A percentile compares a stretch with the other conserved stretches of the same genome.
Conservation (phyloP, 345 rosid species). For the Gossypium longicalyx region DNA sequence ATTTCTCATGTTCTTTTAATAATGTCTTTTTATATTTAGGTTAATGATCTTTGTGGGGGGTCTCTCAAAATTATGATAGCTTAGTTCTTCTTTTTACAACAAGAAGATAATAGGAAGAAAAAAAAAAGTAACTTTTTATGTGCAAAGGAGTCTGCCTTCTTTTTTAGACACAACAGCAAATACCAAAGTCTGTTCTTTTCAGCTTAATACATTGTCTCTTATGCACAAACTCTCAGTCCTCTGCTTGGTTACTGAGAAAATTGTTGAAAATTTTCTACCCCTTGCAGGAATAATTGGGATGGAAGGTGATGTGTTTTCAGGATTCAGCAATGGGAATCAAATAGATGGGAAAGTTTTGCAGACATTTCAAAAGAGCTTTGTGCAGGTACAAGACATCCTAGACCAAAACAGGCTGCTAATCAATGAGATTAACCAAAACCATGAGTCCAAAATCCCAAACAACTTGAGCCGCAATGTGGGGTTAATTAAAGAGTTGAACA, state of each 20-base stretch:
- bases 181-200: slow-evolving; percentile 1
- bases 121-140: slow-evolving; percentile 8
- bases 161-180: slow-evolving; percentile 5
- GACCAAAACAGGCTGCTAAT: slow-evolving; percentile 82
- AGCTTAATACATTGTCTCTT: slow-evolving; percentile 5
- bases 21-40: background rate
- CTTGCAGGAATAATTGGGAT: slow-evolving; percentile 22
- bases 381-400: slow-evolving; percentile 70
- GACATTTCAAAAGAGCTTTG: slow-evolving; percentile 72
- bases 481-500: slow-evolving; percentile 80
- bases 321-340: slow-evolving; percentile 48
- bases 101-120: background rate
- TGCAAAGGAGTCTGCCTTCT: slow-evolving; percentile 5
- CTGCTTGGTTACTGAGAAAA: slow-evolving; percentile 1
- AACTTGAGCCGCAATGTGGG: slow-evolving; percentile 73
- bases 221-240: background rate
- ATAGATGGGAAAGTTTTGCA: slow-evolving; percentile 61
- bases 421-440: slow-evolving; percentile 81
- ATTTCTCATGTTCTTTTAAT: background rate
- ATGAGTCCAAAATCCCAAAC: slow-evolving; percentile 74
- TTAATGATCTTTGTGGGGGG: slow-evolving; percentile 8
- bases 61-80: background rate
- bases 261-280: too few species aligned
- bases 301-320: slow-evolving; percentile 75
- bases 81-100: background rate